A percentile compares a stretch with the other conserved stretches of the same genome.
These are phyloP conservation scores for Anethum foeniculum DNA, from an alignment of 140 eudicot species.

Conservation along the genomic window DNA sequence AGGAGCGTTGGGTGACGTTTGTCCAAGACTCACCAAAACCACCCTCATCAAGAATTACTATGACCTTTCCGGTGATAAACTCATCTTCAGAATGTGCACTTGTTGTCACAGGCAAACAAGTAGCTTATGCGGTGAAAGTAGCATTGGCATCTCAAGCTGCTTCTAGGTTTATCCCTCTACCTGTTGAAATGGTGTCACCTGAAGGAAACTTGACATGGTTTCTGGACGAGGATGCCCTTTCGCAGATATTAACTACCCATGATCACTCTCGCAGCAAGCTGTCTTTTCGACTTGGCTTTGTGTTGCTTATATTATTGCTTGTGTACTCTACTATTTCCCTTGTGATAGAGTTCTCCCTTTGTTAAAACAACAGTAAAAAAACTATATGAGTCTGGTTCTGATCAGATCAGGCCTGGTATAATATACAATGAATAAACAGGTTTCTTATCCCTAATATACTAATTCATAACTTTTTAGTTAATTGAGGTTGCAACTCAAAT, in stretches of 20 bases:
- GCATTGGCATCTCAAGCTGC: conserved; percentile 32
- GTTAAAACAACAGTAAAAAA: not conserved
- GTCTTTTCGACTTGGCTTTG: not conserved
- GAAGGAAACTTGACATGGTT: conserved; percentile 53
- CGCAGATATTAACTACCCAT: conserved; percentile 14
- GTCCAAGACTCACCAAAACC: conserved; percentile 65
- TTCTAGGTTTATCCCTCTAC: conserved; percentile 25
- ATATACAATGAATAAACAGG: no score
- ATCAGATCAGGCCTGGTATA: not conserved
- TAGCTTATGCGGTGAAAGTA: conserved; percentile 39
- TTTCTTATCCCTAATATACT: no score
- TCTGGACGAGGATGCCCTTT: conserved; percentile 44
- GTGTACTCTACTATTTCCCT: not conserved
- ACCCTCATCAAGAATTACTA: conserved; percentile 56
- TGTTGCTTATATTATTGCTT: not conserved
- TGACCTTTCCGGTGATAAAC: conserved; percentile 54
- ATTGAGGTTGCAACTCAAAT: no score
- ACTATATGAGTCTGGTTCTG: not conserved
- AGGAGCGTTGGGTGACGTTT: conserved; percentile 46
- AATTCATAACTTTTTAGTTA: no score
- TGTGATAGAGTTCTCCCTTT: not conserved
- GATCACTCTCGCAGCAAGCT: not conserved
- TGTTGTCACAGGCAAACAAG: conserved; percentile 51
- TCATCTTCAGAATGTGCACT: conserved; percentile 52
- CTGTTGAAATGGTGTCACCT: conserved; percentile 52